These are phyloP conservation scores for Nannochloropsis granulata DNA, from an alignment of 108 stramenopile genomes.

Conservation along the genomic window DNA sequence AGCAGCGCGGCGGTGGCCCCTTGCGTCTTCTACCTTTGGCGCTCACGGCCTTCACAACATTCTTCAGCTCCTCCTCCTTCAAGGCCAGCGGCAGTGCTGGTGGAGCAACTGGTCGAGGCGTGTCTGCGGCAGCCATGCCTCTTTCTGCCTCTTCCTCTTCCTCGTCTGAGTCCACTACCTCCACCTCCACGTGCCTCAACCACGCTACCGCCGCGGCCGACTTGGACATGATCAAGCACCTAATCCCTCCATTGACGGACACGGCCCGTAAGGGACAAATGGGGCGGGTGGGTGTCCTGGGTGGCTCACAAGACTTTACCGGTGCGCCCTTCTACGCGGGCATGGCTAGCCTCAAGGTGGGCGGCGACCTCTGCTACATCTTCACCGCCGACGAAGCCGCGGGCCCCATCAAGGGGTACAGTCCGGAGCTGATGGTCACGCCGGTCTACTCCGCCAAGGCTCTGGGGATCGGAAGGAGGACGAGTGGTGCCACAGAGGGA, in stretches of 20 bases:
- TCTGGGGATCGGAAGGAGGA: slow-evolving; percentile 20
- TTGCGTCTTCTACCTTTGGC: neutral
- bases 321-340: slow-evolving; percentile 96
- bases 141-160: neutral
- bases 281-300: slow-evolving; percentile 80
- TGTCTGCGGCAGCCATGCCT: neutral
- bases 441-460: slow-evolving; percentile 53
- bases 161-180: neutral
- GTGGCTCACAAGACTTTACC: slow-evolving; percentile 80
- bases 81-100: neutral
- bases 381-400: slow-evolving; percentile 76
- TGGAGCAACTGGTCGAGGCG: neutral
- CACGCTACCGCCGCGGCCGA: neutral
- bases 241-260: neutral
- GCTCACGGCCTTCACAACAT: neutral
- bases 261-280: slow-evolving; percentile 60
- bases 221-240: neutral
- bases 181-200: neutral
- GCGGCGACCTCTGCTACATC: slow-evolving; percentile 85
- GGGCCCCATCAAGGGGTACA: slow-evolving; percentile 84
- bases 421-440: slow-evolving; percentile 58
- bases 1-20: neutral
- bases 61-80: neutral
- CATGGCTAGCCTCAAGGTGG: slow-evolving; percentile 58
- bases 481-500: neutral